A percentile compares a stretch with the other conserved stretches of the same genome.
Conservation (phyloP, 2,329 filamentous ascomycete species). For the Pseudogymnoascus sp. region DNA sequence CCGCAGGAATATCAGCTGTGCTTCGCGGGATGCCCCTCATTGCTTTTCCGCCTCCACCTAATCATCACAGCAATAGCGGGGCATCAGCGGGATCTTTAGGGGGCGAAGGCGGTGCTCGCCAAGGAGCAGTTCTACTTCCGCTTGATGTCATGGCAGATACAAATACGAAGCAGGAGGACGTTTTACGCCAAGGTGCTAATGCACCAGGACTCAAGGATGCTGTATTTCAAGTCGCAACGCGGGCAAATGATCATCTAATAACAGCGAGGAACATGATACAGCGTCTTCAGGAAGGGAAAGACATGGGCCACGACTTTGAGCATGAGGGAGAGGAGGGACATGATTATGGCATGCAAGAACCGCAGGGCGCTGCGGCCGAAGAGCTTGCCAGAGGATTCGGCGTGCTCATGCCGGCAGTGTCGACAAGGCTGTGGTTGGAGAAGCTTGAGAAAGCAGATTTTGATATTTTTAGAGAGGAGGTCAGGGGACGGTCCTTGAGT, state of each 20-base stretch:
- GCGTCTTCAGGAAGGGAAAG: constrained; percentile 64
- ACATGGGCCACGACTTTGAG: constrained; percentile 80
- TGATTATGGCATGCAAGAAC: constrained; percentile 30
- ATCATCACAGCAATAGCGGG: constrained; percentile 43
- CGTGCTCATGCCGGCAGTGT: constrained; percentile 70
- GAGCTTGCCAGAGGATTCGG: constrained; percentile 65
- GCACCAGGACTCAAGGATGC: constrained; percentile 80
- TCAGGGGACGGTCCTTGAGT: constrained; percentile 67
- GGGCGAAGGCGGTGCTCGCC: constrained; percentile 29
- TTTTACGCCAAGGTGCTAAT: constrained; percentile 70
- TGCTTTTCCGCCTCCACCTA: constrained; percentile 63
- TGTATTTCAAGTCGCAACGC: constrained; percentile 83
- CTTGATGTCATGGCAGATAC: constrained; percentile 81
- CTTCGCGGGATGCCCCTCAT: constrained; percentile 81
- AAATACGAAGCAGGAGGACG: constrained; percentile 77
- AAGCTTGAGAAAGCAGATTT: constrained; percentile 75
- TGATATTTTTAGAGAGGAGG: constrained; percentile 60
- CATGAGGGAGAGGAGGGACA: constrained; percentile 70
- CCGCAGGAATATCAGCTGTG: constrained; percentile 76
- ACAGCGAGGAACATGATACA: constrained; percentile 87
- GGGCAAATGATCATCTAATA: constrained; percentile 91
- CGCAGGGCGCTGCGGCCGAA: constrained; percentile 27
- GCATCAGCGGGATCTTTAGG: constrained; percentile 32
- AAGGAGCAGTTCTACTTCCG: constrained; percentile 68
- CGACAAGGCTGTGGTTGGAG: constrained; percentile 70